Percentiles rank a stretch among this genome's conserved stretches.
Evolutionary conservation across 2,329 filamentous ascomycete species (phyloP).

Genomic region (Fusarium verticillioides): DNA sequence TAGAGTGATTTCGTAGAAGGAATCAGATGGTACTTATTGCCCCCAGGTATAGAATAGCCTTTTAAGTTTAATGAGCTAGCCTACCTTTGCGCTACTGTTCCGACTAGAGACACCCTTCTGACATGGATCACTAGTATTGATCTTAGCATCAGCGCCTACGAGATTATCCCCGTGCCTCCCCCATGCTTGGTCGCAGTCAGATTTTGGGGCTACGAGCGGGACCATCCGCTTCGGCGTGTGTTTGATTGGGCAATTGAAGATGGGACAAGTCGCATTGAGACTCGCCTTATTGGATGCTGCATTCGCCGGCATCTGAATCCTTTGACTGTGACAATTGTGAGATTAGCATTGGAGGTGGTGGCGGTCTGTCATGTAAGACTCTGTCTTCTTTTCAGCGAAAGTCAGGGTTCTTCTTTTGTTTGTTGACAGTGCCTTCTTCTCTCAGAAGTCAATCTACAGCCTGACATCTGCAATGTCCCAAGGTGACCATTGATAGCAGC

Average conservation of each 20-base stretch:
- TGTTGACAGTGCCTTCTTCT: accelerated
- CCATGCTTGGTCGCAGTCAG: neutral
- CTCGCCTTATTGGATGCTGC: neutral
- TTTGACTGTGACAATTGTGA: accelerated
- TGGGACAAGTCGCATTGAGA: neutral
- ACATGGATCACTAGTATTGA: neutral
- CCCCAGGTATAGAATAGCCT: accelerated
- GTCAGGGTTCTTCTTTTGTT: accelerated
- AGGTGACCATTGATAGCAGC: neutral
- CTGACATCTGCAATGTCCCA: accelerated
- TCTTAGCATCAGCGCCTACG: neutral
- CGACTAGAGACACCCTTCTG: neutral
- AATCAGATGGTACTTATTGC: neutral
- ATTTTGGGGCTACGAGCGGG: neutral
- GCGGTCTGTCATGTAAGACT: accelerated
- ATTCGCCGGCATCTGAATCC: accelerated
- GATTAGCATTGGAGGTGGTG: too few species aligned
- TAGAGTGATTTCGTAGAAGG: neutral
- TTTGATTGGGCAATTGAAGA: neutral
- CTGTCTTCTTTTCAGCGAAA: too few species aligned
- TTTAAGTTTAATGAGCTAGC: neutral
- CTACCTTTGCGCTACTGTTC: neutral
- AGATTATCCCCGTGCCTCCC: neutral
- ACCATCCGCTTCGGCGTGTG: neutral
- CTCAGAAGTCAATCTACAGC: neutral